Conservation (phyloP, 208 protist species). For the Entamoeba dispar region DNA sequence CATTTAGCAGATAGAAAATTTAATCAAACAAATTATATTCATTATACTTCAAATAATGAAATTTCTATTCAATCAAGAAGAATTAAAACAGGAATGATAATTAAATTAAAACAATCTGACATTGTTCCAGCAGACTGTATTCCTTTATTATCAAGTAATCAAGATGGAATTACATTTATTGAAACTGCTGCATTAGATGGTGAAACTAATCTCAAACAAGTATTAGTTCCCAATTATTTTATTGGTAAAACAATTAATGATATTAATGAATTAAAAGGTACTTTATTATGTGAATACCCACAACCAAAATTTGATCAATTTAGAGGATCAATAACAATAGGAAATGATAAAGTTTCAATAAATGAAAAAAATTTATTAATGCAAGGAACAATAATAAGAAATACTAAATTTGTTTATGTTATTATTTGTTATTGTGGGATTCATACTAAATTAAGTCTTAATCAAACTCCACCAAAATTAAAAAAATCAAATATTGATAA, state of each 20-base stretch:
- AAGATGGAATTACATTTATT: background rate
- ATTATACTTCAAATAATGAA: no score
- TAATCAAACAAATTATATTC: no score
- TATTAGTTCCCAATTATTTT: background rate
- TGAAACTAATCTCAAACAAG: background rate
- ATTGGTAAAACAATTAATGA: background rate
- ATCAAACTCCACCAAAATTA: background rate
- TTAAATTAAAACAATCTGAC: no score
- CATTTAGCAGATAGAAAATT: no score
- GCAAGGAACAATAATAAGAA: background rate
- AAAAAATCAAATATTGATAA: background rate
- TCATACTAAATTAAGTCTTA: background rate
- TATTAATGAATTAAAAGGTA: background rate
- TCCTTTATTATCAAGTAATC: background rate
- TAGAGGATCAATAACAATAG: background rate
- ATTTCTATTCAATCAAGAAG: no score
- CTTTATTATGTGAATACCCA: background rate
- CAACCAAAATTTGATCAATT: background rate
- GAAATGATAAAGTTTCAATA: rapidly evolving
- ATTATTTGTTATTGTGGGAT: background rate
- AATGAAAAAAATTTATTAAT: background rate
- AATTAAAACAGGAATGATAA: no score
- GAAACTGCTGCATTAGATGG: background rate
- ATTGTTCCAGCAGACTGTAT: background rate
- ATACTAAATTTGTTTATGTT: background rate